Percentiles rank a stretch among this genome's conserved stretches.
These are phyloP conservation scores for Astrephomene gubernaculifera DNA, from an alignment of 139 green algal species.

Conservation along the genomic window DNA sequence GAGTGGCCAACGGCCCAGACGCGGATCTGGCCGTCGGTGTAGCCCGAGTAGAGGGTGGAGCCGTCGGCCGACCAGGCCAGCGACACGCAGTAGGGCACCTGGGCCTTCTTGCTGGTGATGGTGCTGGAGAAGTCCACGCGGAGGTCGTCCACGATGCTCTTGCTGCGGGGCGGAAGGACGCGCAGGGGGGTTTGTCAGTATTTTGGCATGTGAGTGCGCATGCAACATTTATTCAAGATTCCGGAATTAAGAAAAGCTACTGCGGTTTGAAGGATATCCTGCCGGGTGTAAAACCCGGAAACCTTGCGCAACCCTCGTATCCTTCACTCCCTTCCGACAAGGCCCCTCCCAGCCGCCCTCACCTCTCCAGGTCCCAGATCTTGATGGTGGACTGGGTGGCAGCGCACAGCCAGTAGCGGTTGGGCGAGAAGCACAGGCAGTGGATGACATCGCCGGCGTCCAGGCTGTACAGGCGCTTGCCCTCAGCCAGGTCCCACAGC, in stretches of 20 bases:
- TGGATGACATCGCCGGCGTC: slow-evolving; percentile 99
- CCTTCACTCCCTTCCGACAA: no score
- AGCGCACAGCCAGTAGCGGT: slow-evolving; percentile 99
- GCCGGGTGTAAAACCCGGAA: no score
- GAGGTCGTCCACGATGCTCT: slow-evolving; percentile 95
- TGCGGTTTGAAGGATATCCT: no score
- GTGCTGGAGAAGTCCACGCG: slow-evolving; percentile 77
- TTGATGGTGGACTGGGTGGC: slow-evolving; percentile 93
- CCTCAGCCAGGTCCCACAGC: slow-evolving; percentile 99
- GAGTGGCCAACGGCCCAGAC: slow-evolving; percentile 68
- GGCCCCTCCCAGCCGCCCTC: background rate
- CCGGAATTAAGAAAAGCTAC: no score
- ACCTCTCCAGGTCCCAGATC: slow-evolving; percentile 98
- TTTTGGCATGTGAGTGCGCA: no score
- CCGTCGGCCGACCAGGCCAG: slow-evolving; percentile 98
- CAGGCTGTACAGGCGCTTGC: slow-evolving; percentile 99
- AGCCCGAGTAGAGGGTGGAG: slow-evolving; percentile 91
- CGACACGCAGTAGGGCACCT: slow-evolving; percentile 93
- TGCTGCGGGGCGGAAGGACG: slow-evolving; percentile 64
- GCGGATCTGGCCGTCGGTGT: slow-evolving; percentile 78
- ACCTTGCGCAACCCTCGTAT: no score
- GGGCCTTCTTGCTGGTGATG: slow-evolving; percentile 77
- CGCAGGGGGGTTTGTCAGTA: no score
- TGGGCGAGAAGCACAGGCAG: slow-evolving; percentile 97
- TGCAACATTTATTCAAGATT: no score